phyloP scores from a whole-genome alignment of 106 monocot species.

The Ottelia alismoides region DNA sequence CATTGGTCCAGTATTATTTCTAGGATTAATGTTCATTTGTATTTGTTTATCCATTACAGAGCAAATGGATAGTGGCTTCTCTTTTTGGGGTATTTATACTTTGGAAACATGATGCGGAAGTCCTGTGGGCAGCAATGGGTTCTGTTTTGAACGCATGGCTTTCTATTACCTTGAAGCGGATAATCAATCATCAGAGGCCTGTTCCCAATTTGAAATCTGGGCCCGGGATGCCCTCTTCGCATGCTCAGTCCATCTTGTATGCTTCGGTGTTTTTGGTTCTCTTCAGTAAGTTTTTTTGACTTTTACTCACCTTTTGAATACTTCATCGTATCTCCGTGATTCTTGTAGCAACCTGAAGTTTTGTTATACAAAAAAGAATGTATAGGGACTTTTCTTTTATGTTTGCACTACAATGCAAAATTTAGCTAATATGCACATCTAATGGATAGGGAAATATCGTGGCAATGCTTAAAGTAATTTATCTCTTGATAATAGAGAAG shows the following conservation, averaged over 20 bases:
- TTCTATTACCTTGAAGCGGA: constrained; percentile 42
- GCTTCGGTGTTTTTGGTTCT: constrained; percentile 27
- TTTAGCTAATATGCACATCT: too few species aligned
- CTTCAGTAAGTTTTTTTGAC: constrained; percentile 36
- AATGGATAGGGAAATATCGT: too few species aligned
- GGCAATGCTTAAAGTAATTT: too few species aligned
- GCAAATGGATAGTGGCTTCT: constrained; percentile 75
- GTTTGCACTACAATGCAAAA: too few species aligned
- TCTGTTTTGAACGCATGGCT: constrained; percentile 52
- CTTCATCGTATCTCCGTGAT: too few species aligned
- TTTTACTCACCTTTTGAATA: too few species aligned
- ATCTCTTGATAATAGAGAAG: too few species aligned
- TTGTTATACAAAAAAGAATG: too few species aligned
- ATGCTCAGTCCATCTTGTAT: constrained; percentile 91
- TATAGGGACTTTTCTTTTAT: too few species aligned
- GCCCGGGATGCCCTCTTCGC: constrained; percentile 98
- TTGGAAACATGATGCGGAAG: constrained; percentile 87
- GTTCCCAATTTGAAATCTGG: constrained; percentile 56
- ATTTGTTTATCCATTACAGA: constrained; percentile 26
- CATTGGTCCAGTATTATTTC: too few species aligned
- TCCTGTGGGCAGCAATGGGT: constrained; percentile 63
- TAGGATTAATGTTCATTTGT: too few species aligned
- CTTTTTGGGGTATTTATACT: constrained; percentile 45
- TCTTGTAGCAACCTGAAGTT: too few species aligned
- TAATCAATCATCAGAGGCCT: constrained; percentile 81